Percentiles rank a stretch among this genome's conserved stretches.
Conservation (phyloP, 2,329 filamentous ascomycete species). For the Plenodomus lindquistii region DNA sequence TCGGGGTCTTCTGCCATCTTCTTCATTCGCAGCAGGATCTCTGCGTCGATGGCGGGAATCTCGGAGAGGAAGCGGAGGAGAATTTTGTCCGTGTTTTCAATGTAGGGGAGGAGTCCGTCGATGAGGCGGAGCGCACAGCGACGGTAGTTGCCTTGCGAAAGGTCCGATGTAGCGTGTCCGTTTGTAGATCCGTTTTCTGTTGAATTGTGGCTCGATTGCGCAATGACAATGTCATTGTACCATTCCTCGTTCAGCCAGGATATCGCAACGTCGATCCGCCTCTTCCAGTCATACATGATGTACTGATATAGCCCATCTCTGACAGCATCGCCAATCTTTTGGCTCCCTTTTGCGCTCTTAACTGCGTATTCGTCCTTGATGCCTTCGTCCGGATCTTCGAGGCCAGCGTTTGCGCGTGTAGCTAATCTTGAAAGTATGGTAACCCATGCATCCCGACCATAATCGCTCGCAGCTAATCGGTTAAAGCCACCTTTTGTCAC, state of each 20-base stretch:
- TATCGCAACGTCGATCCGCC: slow-evolving; percentile 85
- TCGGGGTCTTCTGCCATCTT: slow-evolving; percentile 67
- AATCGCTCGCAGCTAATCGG: slow-evolving; percentile 79
- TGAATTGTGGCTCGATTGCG: slow-evolving; percentile 35
- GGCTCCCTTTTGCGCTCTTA: slow-evolving; percentile 32
- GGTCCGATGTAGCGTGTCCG: slow-evolving; percentile 46
- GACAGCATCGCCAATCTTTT: slow-evolving; percentile 68
- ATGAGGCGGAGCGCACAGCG: slow-evolving; percentile 80
- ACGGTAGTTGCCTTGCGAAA: slow-evolving; percentile 66
- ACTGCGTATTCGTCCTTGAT: slow-evolving; percentile 61
- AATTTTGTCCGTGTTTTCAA: slow-evolving; percentile 89
- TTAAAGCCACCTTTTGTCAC: slow-evolving; percentile 70
- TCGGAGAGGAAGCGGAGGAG: slow-evolving; percentile 90
- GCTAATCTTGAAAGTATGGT: slow-evolving; percentile 84
- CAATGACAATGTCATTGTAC: slow-evolving; percentile 80
- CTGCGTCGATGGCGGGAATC: slow-evolving; percentile 75
- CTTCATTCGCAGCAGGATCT: slow-evolving; percentile 73
- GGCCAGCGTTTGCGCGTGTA: slow-evolving; percentile 72
- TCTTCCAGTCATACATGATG: slow-evolving; percentile 88
- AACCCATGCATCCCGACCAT: slow-evolving; percentile 88
- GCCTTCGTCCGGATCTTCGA: slow-evolving; percentile 69
- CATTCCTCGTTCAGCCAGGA: slow-evolving; percentile 97
- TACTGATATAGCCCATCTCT: slow-evolving; percentile 82
- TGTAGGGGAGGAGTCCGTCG: slow-evolving; percentile 84
- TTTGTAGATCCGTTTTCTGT: slow-evolving; percentile 47